These are phyloP conservation scores for Rhodamnia argentea DNA, from an alignment of 345 rosid species.

Conservation along the genomic window DNA sequence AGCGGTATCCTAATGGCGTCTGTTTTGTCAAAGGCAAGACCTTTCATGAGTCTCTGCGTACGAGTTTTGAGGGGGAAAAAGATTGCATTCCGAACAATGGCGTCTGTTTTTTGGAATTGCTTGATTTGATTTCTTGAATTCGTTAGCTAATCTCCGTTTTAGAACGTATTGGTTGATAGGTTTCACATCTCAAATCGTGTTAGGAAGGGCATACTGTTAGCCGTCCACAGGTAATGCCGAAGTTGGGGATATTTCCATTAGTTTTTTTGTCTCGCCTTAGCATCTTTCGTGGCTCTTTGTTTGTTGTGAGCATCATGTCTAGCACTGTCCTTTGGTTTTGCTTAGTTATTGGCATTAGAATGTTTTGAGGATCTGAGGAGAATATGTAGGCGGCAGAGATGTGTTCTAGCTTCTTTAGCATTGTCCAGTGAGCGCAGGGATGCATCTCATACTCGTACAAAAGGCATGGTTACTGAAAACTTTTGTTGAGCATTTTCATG, in stretches of 20 bases:
- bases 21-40: neutral
- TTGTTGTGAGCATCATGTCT: neutral
- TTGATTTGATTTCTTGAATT: neutral
- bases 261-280: no score
- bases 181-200: neutral
- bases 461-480: neutral
- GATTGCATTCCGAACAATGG: neutral
- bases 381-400: neutral
- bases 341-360: neutral
- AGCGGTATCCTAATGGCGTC: neutral
- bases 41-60: neutral
- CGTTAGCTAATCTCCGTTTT: neutral
- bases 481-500: neutral
- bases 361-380: neutral
- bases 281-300: neutral
- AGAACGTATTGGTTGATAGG: neutral
- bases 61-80: neutral
- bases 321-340: neutral
- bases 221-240: neutral
- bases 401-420: neutral
- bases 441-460: neutral
- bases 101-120: neutral
- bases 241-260: no score
- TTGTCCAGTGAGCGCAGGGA: neutral
- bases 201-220: no score